Evolutionary conservation across 2,329 filamentous ascomycete species (phyloP).

Genomic region (Orbilia oligospora): DNA sequence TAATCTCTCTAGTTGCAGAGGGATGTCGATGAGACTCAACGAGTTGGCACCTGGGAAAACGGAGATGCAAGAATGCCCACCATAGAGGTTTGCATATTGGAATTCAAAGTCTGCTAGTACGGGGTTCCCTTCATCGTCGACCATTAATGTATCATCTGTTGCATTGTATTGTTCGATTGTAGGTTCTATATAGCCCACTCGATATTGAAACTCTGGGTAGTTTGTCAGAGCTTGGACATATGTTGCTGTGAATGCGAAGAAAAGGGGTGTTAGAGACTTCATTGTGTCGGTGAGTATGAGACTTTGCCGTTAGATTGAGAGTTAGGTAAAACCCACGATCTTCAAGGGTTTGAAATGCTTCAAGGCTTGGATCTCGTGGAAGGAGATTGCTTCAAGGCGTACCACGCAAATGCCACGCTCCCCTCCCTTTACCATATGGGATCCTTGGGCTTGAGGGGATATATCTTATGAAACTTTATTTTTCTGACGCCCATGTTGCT

Average conservation of each 20-base stretch:
- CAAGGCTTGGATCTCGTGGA: neutral
- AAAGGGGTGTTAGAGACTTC: slow-evolving; percentile 7
- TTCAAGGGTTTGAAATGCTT: neutral
- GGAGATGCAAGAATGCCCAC: slow-evolving; percentile 22
- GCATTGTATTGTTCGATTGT: slow-evolving; percentile 27
- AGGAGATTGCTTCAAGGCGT: neutral
- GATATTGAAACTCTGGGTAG: slow-evolving; percentile 31
- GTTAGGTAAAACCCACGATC: neutral
- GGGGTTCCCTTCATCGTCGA: neutral
- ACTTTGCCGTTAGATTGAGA: neutral
- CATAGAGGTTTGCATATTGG: slow-evolving; percentile 25
- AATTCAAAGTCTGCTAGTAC: slow-evolving; percentile 2
- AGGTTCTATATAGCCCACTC: slow-evolving; percentile 22
- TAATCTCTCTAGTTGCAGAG: neutral
- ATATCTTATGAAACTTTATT: neutral
- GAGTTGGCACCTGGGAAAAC: slow-evolving; percentile 31
- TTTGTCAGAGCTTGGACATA: neutral
- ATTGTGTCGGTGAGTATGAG: slow-evolving; percentile 6
- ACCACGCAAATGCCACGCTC: neutral
- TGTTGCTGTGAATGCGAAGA: neutral
- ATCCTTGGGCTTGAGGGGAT: neutral
- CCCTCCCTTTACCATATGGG: too few relatives aligned
- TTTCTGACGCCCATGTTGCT: neutral
- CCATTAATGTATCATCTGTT: neutral
- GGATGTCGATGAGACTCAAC: slow-evolving; percentile 14